A percentile compares a stretch with the other conserved stretches of the same genome.
Evolutionary conservation across 352 stramenopile species (phyloP).

Genomic region (Pelagophyceae sp.): DNA sequence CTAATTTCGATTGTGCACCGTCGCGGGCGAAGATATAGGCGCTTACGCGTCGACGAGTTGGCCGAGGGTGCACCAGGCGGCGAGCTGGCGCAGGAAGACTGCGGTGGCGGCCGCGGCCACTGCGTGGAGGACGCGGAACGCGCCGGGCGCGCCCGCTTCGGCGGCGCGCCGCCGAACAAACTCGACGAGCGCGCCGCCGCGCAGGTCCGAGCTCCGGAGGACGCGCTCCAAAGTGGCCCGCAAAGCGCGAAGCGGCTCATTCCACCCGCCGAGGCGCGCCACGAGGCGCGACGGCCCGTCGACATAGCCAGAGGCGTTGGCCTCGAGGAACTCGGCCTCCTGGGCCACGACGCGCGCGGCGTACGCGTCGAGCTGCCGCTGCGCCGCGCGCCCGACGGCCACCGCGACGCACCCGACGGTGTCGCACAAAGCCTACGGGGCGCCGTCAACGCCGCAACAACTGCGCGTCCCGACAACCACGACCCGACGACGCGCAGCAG

Average conservation of each 20-base stretch:
- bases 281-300: background rate
- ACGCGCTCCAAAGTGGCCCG: background rate
- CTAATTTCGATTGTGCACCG: background rate
- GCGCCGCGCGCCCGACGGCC: background rate
- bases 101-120: background rate
- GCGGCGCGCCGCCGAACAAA: background rate
- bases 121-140: background rate
- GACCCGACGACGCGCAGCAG: background rate
- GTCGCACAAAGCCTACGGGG: background rate
- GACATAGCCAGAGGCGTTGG: background rate
- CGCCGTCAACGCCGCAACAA: conserved; percentile 5
- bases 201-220: background rate
- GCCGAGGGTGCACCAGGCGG: conserved; percentile 4
- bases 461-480: background rate
- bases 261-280: background rate
- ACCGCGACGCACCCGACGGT: background rate
- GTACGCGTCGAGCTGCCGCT: background rate
- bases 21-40: background rate
- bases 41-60: background rate
- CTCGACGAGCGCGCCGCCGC: background rate
- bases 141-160: background rate
- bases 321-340: conserved; percentile 2
- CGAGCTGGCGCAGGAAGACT: background rate
- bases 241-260: background rate
- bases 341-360: background rate